These are phyloP conservation scores for Podaxis rugospora DNA, from an alignment of 768 basidiomycete species.

Conservation along the genomic window DNA sequence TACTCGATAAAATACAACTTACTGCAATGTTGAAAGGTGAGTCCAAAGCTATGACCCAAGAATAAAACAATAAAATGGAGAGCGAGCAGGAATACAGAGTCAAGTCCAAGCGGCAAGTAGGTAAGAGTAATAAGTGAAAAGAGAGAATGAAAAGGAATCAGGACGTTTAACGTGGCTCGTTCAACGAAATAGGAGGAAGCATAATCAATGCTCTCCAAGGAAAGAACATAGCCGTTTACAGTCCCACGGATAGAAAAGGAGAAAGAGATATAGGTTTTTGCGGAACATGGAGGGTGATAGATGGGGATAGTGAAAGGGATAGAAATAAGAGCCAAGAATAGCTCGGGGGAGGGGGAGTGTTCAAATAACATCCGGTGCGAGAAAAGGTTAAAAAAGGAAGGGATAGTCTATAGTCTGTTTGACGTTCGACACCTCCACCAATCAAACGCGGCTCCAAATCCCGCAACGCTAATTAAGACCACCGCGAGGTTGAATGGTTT, in stretches of 20 bases:
- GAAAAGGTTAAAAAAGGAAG: neutral
- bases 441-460: neutral
- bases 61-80: neutral
- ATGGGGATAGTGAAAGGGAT: neutral
- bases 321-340: neutral
- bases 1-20: neutral
- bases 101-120: neutral
- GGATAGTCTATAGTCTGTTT: neutral
- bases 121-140: neutral
- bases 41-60: neutral
- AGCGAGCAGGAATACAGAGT: neutral
- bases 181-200: neutral
- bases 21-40: neutral
- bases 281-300: neutral
- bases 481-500: neutral
- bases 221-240: no score
- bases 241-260: no score
- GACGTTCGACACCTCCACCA: neutral
- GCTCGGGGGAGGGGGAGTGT: neutral
- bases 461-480: no score
- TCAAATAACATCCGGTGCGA: neutral
- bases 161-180: neutral
- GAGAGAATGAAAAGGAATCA: neutral
- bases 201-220: no score
- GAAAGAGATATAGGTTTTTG: no score